Evolutionary conservation across 1,139 yeast species (phyloP).

Genomic region (Hyphopichia pseudoburtonii): DNA sequence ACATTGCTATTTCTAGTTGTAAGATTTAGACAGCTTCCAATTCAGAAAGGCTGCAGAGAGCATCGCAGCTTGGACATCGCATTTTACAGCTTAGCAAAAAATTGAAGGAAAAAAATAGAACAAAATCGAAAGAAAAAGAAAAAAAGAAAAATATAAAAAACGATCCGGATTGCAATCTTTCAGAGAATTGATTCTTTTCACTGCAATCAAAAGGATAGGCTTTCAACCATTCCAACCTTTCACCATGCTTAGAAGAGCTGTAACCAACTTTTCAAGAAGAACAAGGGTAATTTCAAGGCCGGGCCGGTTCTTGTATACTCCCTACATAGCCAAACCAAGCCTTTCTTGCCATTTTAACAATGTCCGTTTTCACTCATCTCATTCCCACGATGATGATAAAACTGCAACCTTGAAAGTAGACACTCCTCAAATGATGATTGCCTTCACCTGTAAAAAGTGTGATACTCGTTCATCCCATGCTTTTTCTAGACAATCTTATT

Average conservation of each 20-base stretch:
- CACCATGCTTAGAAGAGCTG: not conserved
- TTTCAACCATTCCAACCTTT: not conserved
- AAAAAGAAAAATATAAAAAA: too few relatives aligned
- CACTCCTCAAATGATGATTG: conserved; percentile 78
- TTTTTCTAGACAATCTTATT: conserved; percentile 88
- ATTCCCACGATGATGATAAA: conserved; percentile 7
- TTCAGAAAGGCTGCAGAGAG: too few relatives aligned
- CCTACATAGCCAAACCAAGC: not conserved
- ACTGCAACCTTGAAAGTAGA: conserved; percentile 42
- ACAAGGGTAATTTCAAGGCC: not conserved
- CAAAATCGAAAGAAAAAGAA: too few relatives aligned
- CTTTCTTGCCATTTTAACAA: not conserved
- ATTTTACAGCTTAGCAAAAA: too few relatives aligned
- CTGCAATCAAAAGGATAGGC: not conserved
- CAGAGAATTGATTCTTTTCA: too few relatives aligned
- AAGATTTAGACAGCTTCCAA: too few relatives aligned
- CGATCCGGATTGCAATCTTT: too few relatives aligned
- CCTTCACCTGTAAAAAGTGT: conserved; percentile 92
- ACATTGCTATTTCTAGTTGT: too few relatives aligned
- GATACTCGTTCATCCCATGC: conserved; percentile 80
- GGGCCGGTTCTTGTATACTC: not conserved
- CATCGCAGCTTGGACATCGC: too few relatives aligned
- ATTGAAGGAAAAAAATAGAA: too few relatives aligned
- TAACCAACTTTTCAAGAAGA: not conserved
- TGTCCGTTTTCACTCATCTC: conserved; percentile 1